Evolutionary conservation across 179 eudicot genomes (phyloP).

Genomic region (Sideroxylon spinosum): DNA sequence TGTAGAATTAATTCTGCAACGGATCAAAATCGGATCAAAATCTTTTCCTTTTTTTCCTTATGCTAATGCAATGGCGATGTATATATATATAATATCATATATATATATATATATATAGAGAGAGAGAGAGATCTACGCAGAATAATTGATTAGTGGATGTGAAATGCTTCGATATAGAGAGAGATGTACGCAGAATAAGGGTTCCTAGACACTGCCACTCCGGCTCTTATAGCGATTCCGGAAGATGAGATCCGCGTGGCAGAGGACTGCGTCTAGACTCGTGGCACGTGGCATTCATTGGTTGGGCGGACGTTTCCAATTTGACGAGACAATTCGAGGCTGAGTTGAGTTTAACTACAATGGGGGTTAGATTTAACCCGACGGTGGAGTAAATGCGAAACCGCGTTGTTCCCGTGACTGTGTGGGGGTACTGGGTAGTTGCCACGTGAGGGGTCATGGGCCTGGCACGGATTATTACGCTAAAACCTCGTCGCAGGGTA

Average conservation of each 20-base stretch:
- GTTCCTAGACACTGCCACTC: background rate
- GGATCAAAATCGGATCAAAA: too few species aligned
- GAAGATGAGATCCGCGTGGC: background rate
- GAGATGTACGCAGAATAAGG: too few species aligned
- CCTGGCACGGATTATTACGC: conserved; percentile 8
- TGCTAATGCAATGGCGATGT: background rate
- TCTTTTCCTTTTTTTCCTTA: background rate
- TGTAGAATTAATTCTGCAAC: background rate
- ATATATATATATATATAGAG: too few species aligned
- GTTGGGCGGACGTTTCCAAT: background rate
- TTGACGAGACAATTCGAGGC: background rate
- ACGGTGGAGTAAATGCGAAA: too few species aligned
- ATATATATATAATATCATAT: too few species aligned
- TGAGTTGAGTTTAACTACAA: background rate
- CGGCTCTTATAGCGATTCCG: background rate
- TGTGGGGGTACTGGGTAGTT: too few species aligned
- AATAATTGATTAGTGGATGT: background rate
- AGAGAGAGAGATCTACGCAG: background rate
- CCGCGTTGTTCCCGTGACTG: too few species aligned
- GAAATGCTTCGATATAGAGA: background rate
- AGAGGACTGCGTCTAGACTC: background rate
- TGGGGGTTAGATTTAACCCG: background rate
- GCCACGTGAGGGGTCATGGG: background rate
- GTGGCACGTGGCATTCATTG: background rate
- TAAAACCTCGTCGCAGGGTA: background rate